phyloP scores from a whole-genome alignment of 140 eudicot species.

The Anethum foeniculum region DNA sequence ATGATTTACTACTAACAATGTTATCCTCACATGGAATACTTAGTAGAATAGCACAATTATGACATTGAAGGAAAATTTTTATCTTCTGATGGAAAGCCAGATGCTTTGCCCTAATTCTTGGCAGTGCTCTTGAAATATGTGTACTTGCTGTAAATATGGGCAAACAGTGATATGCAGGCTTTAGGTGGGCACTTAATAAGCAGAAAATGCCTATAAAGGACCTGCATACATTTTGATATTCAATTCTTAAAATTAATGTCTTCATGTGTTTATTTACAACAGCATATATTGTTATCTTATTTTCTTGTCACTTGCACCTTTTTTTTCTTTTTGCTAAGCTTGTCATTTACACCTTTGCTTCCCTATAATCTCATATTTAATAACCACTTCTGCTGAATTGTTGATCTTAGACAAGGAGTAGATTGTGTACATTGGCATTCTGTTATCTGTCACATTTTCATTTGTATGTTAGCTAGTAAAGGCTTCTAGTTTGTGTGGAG shows the following conservation, averaged over 20 bases:
- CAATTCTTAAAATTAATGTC: background rate
- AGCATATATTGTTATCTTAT: background rate
- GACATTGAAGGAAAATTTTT: background rate
- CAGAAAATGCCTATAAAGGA: constrained; percentile 7
- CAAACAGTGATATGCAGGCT: constrained; percentile 7
- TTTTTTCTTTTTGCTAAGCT: too few species aligned
- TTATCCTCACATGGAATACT: background rate
- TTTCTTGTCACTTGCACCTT: background rate
- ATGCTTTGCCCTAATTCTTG: constrained; percentile 5
- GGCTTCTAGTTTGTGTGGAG: background rate
- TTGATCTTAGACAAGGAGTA: background rate
- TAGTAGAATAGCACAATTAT: background rate
- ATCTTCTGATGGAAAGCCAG: background rate
- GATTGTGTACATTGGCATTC: background rate
- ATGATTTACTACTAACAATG: background rate
- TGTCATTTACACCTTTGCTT: background rate
- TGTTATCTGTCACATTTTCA: background rate
- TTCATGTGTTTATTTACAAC: background rate
- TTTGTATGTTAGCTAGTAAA: background rate
- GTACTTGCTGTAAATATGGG: constrained; percentile 16
- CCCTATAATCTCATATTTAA: background rate
- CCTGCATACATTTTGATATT: background rate
- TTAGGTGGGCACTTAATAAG: constrained; percentile 11
- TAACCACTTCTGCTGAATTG: background rate
- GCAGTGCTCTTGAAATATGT: constrained; percentile 8